Conservation (phyloP, 805 yeast genomes). For the Zygoascus flipseniorum region DNA sequence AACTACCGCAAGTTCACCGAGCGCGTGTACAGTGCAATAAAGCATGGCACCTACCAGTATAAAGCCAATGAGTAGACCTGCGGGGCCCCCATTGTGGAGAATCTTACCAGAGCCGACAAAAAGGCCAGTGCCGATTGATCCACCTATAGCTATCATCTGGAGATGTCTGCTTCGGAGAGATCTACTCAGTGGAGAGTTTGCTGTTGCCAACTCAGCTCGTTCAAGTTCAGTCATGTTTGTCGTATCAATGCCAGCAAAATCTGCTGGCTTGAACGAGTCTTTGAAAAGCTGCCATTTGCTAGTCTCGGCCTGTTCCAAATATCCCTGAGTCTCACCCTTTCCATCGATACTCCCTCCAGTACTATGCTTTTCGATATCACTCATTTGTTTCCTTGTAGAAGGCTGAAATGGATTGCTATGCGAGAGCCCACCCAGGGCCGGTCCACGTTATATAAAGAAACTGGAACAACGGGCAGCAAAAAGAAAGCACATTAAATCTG, state of each 20-base stretch:
- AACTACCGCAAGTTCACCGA: constrained; percentile 60
- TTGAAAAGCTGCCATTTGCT: constrained; percentile 27
- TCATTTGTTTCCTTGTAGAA: not conserved
- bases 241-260: constrained; percentile 31
- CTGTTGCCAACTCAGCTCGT: constrained; percentile 28
- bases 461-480: not conserved
- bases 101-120: constrained; percentile 59
- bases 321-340: not conserved
- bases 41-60: constrained; percentile 53
- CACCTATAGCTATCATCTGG: constrained; percentile 71
- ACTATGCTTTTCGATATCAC: not conserved
- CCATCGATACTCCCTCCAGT: not conserved
- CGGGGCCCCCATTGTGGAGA: constrained; percentile 55
- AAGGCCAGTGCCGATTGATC: constrained; percentile 66
- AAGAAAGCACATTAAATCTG: not conserved
- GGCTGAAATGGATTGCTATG: not conserved
- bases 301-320: constrained; percentile 6
- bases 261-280: constrained; percentile 34
- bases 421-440: not conserved
- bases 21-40: constrained; percentile 49
- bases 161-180: constrained; percentile 30
- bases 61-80: constrained; percentile 49
- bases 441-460: not conserved
- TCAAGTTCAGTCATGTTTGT: constrained; percentile 29
- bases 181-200: constrained; percentile 40